Evolutionary conservation across 2,329 filamentous ascomycete genomes (phyloP), one percentile per base, ranked within the genome.

Genomic region (Coleophoma crateriformis): DNA sequence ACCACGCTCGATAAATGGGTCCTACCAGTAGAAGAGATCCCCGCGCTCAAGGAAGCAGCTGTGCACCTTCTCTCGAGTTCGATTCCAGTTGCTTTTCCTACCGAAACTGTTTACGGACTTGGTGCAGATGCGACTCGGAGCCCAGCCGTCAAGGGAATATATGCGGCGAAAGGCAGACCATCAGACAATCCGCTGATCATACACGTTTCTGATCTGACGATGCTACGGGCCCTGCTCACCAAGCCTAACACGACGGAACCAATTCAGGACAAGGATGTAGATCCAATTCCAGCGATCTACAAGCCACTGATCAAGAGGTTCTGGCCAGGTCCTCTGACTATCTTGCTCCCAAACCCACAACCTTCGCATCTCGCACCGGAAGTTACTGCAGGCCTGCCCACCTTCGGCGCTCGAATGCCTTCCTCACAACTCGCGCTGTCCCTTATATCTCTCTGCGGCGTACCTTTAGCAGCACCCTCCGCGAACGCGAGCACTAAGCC

Each of bases 181-280:
- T 87, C 87, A 7, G 94, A 99, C 65, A 99, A 99, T 66, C 94
- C 94, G 15, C 79, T 99, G 51, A 99, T 99, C 58, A 84, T 96
- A 20, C 94, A 99, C 67, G 77, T 97, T 48, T 84, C 85, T 60
- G 94, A 94, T 48, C 69, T 96, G 11, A 54, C 50, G 2, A 63
- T 63, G 61, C 53, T 64, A 3, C 56, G 57, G 38, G 47, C 47
- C 22, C 54, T 64, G 19, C 39, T 64, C 47, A 17, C 35, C 7
- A 32, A 8, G 14, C 7, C 27, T 27, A 27, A 11, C 32, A 2
- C 19, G 15, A 14, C 11, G 11, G 39, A 41, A 48, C 6, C 19
- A 35, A 7, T 12, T 5, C 17, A 33, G 5, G 27, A 44, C 15
- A 33, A 44, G 19, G 15, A 37, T 20, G 27, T 10, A 37, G 56